Conservation (phyloP, 2,329 filamentous ascomycete species). For the Amauroascus niger region DNA sequence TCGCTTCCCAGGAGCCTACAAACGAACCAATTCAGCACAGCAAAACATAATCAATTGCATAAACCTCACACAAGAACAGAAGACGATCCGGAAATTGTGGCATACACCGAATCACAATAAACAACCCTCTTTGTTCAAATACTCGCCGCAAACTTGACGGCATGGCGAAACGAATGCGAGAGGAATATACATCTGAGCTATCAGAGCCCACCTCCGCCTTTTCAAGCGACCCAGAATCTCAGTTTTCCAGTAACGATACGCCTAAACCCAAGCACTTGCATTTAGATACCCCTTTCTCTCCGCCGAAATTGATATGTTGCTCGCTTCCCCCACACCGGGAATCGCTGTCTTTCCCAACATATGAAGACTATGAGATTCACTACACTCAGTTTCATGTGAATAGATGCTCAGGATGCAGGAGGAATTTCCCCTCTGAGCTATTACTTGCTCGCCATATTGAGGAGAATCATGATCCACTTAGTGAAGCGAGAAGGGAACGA, state of each 20-base stretch:
- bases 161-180: conserved; percentile 54
- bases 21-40: too few relatives aligned
- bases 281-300: conserved; percentile 29
- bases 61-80: too few relatives aligned
- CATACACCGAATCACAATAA: too few relatives aligned
- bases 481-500: conserved; percentile 59
- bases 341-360: conserved; percentile 59
- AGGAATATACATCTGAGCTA: conserved; percentile 40
- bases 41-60: too few relatives aligned
- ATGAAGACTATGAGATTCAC: conserved; percentile 76
- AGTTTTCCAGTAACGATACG: conserved; percentile 22
- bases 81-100: too few relatives aligned
- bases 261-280: conserved; percentile 48
- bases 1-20: too few relatives aligned
- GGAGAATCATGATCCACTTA: conserved; percentile 80
- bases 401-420: conserved; percentile 72
- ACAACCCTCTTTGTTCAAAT: background rate
- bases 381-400: conserved; percentile 74
- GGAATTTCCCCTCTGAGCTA: conserved; percentile 78
- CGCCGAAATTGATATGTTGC: conserved; percentile 57
- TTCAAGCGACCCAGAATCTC: conserved; percentile 19
- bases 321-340: conserved; percentile 68
- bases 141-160: too few relatives aligned
- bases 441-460: conserved; percentile 76
- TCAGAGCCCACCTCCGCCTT: conserved; percentile 24